Percentiles rank a stretch among this genome's conserved stretches.
Evolutionary conservation across 2,329 filamentous ascomycete species (phyloP).

Genomic region (Lecanosticta acicola): DNA sequence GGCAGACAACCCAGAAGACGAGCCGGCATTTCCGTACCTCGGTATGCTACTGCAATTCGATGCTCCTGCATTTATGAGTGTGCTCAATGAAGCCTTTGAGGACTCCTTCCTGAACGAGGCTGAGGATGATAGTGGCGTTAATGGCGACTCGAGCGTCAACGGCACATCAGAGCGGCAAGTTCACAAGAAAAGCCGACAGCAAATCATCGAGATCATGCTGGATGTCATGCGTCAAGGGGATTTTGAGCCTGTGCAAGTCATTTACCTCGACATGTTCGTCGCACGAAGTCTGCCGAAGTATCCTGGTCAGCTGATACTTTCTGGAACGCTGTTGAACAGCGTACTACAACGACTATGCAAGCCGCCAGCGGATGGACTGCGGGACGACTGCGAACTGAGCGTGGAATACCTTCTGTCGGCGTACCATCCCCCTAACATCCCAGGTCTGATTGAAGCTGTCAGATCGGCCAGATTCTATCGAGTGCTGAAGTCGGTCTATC

Average conservation of each 20-base stretch:
- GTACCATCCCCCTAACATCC: constrained; percentile 81
- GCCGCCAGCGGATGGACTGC: constrained; percentile 72
- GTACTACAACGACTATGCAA: constrained; percentile 78
- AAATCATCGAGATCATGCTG: constrained; percentile 81
- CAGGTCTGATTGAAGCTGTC: constrained; percentile 69
- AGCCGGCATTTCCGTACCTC: constrained; percentile 80
- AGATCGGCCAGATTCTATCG: constrained; percentile 78
- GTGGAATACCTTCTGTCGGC: constrained; percentile 90
- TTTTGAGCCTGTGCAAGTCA: constrained; percentile 74
- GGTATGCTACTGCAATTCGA: constrained; percentile 81
- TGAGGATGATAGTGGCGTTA: constrained; percentile 48
- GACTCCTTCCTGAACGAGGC: constrained; percentile 77
- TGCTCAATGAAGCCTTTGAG: constrained; percentile 95
- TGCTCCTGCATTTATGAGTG: constrained; percentile 85
- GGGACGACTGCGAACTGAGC: constrained; percentile 94
- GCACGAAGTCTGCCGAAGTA: constrained; percentile 94
- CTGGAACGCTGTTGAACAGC: constrained; percentile 75
- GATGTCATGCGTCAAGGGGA: constrained; percentile 78
- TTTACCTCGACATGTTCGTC: constrained; percentile 98
- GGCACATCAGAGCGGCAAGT: constrained; percentile 21
- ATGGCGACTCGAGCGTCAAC: constrained; percentile 24
- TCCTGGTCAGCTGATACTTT: constrained; percentile 86
- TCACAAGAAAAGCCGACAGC: constrained; percentile 69
- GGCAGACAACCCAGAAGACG: constrained; percentile 47
- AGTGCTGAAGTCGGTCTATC: constrained; percentile 85